phyloP scores from a whole-genome alignment of 164 flowering plant genomes.

The Houttuynia cordata region DNA sequence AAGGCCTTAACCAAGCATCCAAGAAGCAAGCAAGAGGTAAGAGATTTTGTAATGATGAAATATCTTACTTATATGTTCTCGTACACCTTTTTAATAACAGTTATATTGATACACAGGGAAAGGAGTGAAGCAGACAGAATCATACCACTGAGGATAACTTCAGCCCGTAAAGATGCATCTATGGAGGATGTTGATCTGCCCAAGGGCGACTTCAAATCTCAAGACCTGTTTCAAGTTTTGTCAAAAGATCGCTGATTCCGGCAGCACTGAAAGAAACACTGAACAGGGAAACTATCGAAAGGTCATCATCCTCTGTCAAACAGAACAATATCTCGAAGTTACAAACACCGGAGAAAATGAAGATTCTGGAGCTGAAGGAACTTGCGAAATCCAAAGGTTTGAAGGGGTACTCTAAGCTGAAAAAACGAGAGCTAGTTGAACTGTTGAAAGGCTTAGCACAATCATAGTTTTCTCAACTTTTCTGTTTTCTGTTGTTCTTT shows the following conservation, averaged over 20 bases:
- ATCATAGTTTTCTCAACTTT: not conserved
- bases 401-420: slow-evolving; percentile 56
- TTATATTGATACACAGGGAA: slow-evolving; percentile 11
- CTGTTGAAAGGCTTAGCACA: slow-evolving; percentile 18
- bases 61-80: not conserved
- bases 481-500: too few relatives aligned
- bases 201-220: slow-evolving; percentile 14
- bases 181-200: slow-evolving; percentile 2
- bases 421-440: slow-evolving; percentile 45
- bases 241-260: slow-evolving; percentile 50
- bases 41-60: not conserved
- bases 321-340: slow-evolving; percentile 4
- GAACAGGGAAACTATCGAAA: slow-evolving; percentile 9
- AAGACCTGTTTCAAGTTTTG: slow-evolving; percentile 45
- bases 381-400: slow-evolving; percentile 52
- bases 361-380: slow-evolving; percentile 44
- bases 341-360: slow-evolving; percentile 27
- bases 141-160: slow-evolving; percentile 6
- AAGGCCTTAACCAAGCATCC: slow-evolving; percentile 22
- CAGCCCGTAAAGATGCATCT: slow-evolving; percentile 11
- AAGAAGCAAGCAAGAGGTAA: slow-evolving; percentile 27
- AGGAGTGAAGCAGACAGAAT: slow-evolving; percentile 2
- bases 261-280: slow-evolving; percentile 10
- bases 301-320: slow-evolving; percentile 1
- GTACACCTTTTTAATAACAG: not conserved